Base-by-base conservation (phyloP, 2,329 filamentous ascomycete species). In the Huntiella decipiens region DNA sequence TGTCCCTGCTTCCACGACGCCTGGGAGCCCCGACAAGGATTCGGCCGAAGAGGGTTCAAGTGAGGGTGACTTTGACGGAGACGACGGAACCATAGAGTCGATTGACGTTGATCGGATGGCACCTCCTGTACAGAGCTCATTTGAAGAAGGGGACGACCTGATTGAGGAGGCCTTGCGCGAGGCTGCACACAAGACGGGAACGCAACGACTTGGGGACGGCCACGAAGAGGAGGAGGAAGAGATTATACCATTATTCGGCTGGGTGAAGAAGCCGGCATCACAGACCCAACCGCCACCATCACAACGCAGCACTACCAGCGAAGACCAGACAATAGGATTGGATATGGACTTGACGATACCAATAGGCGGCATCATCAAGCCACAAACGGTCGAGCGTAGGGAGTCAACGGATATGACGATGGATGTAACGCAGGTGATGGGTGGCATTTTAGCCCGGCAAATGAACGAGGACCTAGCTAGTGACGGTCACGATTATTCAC, bases 341-440 rank as follows among this genome's bases (percentile, higher is more conserved):
- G 66, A 66, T 6, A 73, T 73, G 70, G 71, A 76, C 28, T 66
- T 74, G 54, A 76, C 73, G 2, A 61, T 58, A 38, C 66, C 68
- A 6, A 61, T 74, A 38, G 73, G 73, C 3, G 64, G 68, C n/a
- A 76, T 50, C 33, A 11, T 47, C 15, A 17, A 44, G 37, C 17
- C 41, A 10, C 37, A 43, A 43, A 19, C n/a, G 11, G 31, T 7
- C 12, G 54, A 57, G 2, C 64, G 70, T 17, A 70, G 72, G 15
- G 72, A 75, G 52, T 82, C 86, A 32, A 79, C 92, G 68, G 83
- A 87, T 35, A 78, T 92, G 68, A 91, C 84, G 16, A 95, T 96
- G 88, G 88, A 96, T 54, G 83, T 95, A 5, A 95, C 88, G 2
- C 76, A 74, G 46, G 83, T 76, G 6, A 67, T 93, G 45, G 88